phyloP scores from a whole-genome alignment of 371 early-diverging fungal genomes.

The Haplosporangium sp. region DNA sequence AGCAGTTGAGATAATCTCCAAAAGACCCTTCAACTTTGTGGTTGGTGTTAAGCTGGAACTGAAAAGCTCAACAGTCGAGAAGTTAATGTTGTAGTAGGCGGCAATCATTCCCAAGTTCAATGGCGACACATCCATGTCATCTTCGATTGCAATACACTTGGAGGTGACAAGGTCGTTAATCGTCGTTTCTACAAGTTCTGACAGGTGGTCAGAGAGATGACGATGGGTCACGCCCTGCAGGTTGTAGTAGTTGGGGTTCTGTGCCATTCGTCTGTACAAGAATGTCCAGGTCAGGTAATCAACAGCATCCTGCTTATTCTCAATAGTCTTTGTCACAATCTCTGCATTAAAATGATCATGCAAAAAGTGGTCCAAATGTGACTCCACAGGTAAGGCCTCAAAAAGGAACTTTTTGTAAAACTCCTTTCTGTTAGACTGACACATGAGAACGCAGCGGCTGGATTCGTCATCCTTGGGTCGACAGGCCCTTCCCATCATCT shows the following conservation, averaged over 20 bases:
- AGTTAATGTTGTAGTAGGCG: conserved; percentile 95
- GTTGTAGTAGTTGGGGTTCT: conserved; percentile 97
- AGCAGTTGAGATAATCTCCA: conserved; percentile 93
- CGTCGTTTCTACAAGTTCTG: conserved; percentile 94
- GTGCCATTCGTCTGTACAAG: conserved; percentile 93
- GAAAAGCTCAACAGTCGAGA: conserved; percentile 94
- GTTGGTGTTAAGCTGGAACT: conserved; percentile 84
- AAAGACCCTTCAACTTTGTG: conserved; percentile 90
- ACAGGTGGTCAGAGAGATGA: conserved; percentile 92
- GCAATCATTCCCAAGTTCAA: conserved; percentile 98
- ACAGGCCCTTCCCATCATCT: conserved; percentile 96
- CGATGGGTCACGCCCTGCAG: conserved; percentile 88
- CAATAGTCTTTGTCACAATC: conserved; percentile 92
- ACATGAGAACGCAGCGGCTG: conserved; percentile 93
- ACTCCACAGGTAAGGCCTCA: conserved; percentile 95
- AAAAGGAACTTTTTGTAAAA: conserved; percentile 96
- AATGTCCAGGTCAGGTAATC: conserved; percentile 98
- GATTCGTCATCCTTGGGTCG: conserved; percentile 75
- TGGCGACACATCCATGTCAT: conserved; percentile 85
- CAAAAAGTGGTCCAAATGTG: conserved; percentile 87
- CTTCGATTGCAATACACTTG: conserved; percentile 91
- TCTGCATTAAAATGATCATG: conserved; percentile 98
- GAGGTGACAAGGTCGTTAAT: conserved; percentile 86
- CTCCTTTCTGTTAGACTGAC: conserved; percentile 92
- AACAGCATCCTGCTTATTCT: conserved; percentile 97